phyloP scores from a whole-genome alignment of 192 early-diverging fungal species.

The Coemansia sp. region DNA sequence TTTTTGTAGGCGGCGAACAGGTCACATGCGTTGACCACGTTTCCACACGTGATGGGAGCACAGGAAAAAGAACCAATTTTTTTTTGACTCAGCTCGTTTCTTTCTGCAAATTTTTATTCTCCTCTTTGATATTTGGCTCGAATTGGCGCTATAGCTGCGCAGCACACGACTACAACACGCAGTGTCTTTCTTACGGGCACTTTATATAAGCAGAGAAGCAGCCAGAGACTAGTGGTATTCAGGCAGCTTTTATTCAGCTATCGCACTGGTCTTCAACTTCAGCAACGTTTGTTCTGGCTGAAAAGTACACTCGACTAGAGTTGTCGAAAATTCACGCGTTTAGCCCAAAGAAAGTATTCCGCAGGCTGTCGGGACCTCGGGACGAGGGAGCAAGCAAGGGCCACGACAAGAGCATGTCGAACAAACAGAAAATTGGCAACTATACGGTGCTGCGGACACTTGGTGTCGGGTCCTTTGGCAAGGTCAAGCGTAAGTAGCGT shows the following conservation, averaged over 20 bases:
- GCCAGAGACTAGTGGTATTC: background rate
- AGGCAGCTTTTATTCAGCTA: background rate
- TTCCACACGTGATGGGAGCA: background rate
- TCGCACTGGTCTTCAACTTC: too few species aligned
- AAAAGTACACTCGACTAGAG: background rate
- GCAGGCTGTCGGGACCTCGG: conserved; percentile 37
- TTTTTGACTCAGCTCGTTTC: background rate
- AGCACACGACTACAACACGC: background rate
- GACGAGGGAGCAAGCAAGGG: conserved; percentile 24
- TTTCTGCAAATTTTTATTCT: conserved; percentile 6
- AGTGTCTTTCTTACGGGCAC: background rate
- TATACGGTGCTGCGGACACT: conserved; percentile 95
- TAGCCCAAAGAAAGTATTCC: conserved; percentile 46
- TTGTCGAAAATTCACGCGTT: conserved; percentile 43
- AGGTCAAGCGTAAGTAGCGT: conserved; percentile 86
- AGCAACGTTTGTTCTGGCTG: too few species aligned
- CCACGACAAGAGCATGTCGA: conserved; percentile 30
- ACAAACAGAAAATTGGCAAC: conserved; percentile 72
- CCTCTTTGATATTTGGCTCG: background rate
- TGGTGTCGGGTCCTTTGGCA: conserved; percentile 96
- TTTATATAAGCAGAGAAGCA: too few species aligned
- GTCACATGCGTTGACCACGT: conserved; percentile 7
- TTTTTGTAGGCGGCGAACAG: background rate
- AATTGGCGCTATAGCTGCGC: background rate
- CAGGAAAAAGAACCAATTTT: background rate